A percentile compares a stretch with the other conserved stretches of the same genome.
Conservation (phyloP, 1,284 basidiomycete genomes). For the Moesziomyces sp. region DNA sequence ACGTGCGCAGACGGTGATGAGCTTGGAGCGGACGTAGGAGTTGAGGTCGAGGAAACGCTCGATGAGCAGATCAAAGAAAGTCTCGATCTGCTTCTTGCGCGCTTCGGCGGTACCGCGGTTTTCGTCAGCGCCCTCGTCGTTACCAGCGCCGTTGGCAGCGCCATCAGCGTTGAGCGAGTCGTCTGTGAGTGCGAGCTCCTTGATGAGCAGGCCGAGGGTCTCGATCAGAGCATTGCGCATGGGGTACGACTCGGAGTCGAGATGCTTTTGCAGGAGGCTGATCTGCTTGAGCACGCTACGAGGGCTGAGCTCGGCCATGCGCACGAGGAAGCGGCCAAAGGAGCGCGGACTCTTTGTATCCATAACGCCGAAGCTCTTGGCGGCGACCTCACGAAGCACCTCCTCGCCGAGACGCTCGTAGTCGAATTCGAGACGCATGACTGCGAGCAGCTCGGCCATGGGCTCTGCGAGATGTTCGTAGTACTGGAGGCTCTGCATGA, state of each 20-base stretch:
- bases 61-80: slow-evolving; percentile 83
- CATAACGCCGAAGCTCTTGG: slow-evolving; percentile 79
- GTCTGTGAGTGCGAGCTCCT: slow-evolving; percentile 68
- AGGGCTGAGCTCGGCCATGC: slow-evolving; percentile 84
- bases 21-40: slow-evolving; percentile 89
- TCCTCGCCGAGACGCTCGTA: slow-evolving; percentile 89
- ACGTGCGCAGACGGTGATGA: slow-evolving; percentile 80
- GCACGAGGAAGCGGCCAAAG: slow-evolving; percentile 86
- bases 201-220: slow-evolving; percentile 65
- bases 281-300: slow-evolving; percentile 90
- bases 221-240: slow-evolving; percentile 77
- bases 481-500: slow-evolving; percentile 92
- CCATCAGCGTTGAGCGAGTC: slow-evolving; percentile 48
- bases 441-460: slow-evolving; percentile 87
- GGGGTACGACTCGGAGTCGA: slow-evolving; percentile 96
- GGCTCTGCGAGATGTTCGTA: slow-evolving; percentile 93
- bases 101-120: slow-evolving; percentile 69
- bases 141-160: slow-evolving; percentile 11
- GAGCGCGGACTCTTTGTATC: slow-evolving; percentile 88
- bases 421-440: slow-evolving; percentile 87
- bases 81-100: slow-evolving; percentile 82
- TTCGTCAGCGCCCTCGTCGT: slow-evolving; percentile 41
- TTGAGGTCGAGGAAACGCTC: slow-evolving; percentile 89
- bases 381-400: slow-evolving; percentile 83
- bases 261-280: slow-evolving; percentile 81